Evolutionary conservation across 1,284 basidiomycete genomes (phyloP), one percentile per base, ranked within the genome.

Genomic region (Naganishia sp.): DNA sequence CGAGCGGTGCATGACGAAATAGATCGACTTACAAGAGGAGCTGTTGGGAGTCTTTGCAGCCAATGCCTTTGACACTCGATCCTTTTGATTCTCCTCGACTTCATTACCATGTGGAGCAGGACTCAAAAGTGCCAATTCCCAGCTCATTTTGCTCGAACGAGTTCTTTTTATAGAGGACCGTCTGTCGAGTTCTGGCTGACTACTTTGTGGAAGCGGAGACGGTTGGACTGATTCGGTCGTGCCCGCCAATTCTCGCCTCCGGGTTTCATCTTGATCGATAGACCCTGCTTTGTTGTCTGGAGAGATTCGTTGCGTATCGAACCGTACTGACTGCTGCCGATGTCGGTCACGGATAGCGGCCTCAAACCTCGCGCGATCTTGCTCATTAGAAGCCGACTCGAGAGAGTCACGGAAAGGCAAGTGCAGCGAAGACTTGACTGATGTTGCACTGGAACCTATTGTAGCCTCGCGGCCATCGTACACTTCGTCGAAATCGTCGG

Each of bases 61-160:
- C 35, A 11, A 23, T 5, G 58, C 47, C 25, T 61, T 61, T 21
- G 23, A 39, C n/a, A 28, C 35, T 41, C 47, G 39, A 25, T 51
- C 58, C 21, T 21, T 25, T 25, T 15, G 3, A 42, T 61, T 61
- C 39, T 61, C 58, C 28, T 51, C 58, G 9, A 51, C 47, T 15
- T 2, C 15, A 18, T 51, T 35, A n/a, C 28, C 17, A 23, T 51
- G 47, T 3, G 58, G 49, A 18, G 58, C 58, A 13, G 58, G 47
- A 28, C 58, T 61, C 39, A 61, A 35, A 46, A 61, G 42, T 15
- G 58, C 58, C 49, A 51, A 42, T 28, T 61, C 58, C 58, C 58
- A 61, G 28, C 58, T 61, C 58, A 61, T 61, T 15, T 42, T 43
- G n/a, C 50, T 35, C 11, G 58, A 51, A 23, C 50, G 58, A 3